Conservation (phyloP, 495 filamentous ascomycete genomes). For the Hapsidospora chrysogenum region DNA sequence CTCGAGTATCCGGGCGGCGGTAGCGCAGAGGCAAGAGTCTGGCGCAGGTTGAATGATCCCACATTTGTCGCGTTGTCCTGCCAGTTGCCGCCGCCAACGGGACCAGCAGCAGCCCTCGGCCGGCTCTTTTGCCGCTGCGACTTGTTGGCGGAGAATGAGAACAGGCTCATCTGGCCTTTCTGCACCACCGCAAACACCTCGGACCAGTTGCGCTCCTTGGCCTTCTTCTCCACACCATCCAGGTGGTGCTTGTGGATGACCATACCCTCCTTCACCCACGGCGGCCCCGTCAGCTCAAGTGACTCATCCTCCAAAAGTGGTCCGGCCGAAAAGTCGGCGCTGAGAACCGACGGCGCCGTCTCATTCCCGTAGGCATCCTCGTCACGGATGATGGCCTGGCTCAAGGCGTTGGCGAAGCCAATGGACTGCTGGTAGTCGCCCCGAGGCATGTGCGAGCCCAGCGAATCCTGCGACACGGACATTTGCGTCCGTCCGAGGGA, state of each 20-base stretch:
- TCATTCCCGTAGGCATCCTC: conserved; percentile 44
- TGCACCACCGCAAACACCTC: conserved; percentile 97
- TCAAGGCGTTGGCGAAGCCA: conserved; percentile 92
- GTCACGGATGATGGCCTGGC: conserved; percentile 91
- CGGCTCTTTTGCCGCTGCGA: conserved; percentile 56
- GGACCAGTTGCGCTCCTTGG: conserved; percentile 83
- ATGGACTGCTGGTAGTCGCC: conserved; percentile 91
- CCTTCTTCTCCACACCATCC: conserved; percentile 72
- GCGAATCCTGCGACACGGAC: conserved; percentile 77
- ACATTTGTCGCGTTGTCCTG: conserved; percentile 82
- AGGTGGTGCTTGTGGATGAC: conserved; percentile 93
- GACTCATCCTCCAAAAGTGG: conserved; percentile 82
- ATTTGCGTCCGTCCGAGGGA: conserved; percentile 79
- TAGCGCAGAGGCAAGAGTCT: conserved; percentile 80
- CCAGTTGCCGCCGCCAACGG: conserved; percentile 94
- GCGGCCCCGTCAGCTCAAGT: conserved; percentile 74
- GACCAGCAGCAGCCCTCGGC: conserved; percentile 16
- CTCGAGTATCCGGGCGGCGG: conserved; percentile 90
- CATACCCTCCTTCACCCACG: conserved; percentile 95
- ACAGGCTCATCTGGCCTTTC: conserved; percentile 87
- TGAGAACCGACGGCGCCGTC: conserved; percentile 32
- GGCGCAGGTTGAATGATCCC: conserved; percentile 72
- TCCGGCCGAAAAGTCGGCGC: conserved; percentile 34
- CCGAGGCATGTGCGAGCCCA: conserved; percentile 60
- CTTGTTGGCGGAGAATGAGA: conserved; percentile 72